These are phyloP conservation scores for Babesia bigemina DNA, from an alignment of 169 alveolate species.

Conservation along the genomic window DNA sequence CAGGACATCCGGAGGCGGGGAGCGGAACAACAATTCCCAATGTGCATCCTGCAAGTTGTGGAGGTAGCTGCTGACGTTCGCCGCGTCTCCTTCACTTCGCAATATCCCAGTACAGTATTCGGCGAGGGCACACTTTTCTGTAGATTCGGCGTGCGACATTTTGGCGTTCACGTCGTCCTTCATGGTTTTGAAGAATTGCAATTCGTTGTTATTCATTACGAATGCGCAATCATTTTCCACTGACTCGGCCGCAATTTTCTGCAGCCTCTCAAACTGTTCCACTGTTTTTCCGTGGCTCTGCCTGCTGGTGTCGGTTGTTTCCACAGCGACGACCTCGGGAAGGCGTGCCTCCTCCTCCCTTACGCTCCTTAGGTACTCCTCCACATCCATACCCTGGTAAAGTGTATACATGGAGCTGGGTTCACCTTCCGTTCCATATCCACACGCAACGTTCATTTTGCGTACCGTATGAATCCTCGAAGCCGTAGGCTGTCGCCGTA, in stretches of 20 bases:
- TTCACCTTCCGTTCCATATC: background rate
- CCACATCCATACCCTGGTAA: constrained; percentile 30
- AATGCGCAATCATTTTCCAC: constrained; percentile 32
- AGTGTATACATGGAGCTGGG: background rate
- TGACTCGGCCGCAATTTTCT: constrained; percentile 41
- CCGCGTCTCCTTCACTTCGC: background rate
- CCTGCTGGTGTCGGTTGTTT: background rate
- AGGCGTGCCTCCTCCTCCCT: constrained; percentile 46
- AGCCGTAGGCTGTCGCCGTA: background rate
- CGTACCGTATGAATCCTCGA: background rate
- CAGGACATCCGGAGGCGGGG: constrained; percentile 47
- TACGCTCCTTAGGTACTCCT: constrained; percentile 46
- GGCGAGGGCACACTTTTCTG: constrained; percentile 8
- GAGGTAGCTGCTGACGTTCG: background rate
- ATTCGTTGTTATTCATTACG: constrained; percentile 16
- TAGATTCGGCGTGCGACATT: constrained; percentile 9
- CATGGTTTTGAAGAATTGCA: constrained; percentile 43
- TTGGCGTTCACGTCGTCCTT: constrained; percentile 8
- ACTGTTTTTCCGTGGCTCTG: constrained; percentile 17
- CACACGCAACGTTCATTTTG: background rate
- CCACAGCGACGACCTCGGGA: constrained; percentile 41
- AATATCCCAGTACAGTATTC: background rate
- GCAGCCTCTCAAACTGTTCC: constrained; percentile 41
- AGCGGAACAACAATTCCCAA: constrained; percentile 18
- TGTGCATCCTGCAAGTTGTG: constrained; percentile 9